phyloP scores from a whole-genome alignment of 2,329 filamentous ascomycete species.

The Penicillium griseofulvum region DNA sequence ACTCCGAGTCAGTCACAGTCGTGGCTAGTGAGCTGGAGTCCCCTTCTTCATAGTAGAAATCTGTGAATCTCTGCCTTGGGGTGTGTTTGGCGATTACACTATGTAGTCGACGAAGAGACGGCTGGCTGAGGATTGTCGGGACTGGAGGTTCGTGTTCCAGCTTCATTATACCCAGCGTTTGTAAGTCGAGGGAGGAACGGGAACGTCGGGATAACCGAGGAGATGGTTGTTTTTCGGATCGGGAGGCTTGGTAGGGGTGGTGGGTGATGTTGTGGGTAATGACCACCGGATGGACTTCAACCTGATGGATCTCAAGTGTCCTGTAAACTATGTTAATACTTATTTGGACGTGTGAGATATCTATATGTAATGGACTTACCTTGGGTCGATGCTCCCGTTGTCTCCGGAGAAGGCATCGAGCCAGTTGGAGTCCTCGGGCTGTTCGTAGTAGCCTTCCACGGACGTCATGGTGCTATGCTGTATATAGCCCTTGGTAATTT shows the following conservation, averaged over 20 bases:
- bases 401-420: neutral
- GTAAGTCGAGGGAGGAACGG: neutral
- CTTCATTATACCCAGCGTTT: neutral
- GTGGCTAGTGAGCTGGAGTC: neutral
- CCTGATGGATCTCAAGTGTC: slow-evolving; percentile 1
- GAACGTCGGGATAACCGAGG: neutral
- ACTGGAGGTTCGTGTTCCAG: slow-evolving; percentile 13
- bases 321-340: neutral
- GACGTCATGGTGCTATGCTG: slow-evolving; percentile 1
- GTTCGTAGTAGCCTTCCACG: neutral
- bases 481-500: neutral
- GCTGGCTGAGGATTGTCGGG: neutral
- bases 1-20: neutral
- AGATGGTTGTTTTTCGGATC: neutral
- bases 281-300: neutral
- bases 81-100: neutral
- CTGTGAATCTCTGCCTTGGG: neutral
- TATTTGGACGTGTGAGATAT: neutral
- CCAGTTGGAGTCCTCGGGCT: neutral
- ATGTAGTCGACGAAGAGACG: slow-evolving; percentile 4
- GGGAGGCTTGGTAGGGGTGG: neutral
- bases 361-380: neutral
- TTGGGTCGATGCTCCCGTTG: neutral
- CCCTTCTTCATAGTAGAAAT: neutral
- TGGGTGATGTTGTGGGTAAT: too few relatives aligned